Evolutionary conservation across 495 filamentous ascomycete genomes (phyloP), one percentile per base, ranked within the genome.

Genomic region (Penicillium lagena): DNA sequence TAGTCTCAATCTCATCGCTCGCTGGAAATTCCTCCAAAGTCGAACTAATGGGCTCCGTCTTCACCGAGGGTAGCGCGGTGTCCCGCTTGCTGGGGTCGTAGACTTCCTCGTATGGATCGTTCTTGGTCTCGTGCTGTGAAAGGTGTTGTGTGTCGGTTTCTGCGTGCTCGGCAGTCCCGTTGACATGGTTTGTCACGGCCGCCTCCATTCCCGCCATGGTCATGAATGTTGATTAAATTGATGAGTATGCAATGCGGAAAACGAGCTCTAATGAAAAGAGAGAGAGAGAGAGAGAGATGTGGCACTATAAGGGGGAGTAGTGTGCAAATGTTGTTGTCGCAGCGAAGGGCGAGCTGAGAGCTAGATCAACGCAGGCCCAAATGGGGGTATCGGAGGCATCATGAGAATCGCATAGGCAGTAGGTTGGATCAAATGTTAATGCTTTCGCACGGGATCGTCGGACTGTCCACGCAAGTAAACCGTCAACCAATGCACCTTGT

Each of bases 1-100:
- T 62, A 14, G 45, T 49, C 7, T 68, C 62, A 10, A 48, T 29
- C 27, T 67, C 60, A 14, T 59, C 51, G 42, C 49, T 57, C 17
- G 41, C 11, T n/a, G 68, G 60, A 9, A 64, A 54, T 40, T 46
- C 63, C 14, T 68, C 63, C 34, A 69, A 39, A 33, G 39, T 53
- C 42, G 54, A 47, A 29, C 36, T 56, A n/a, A 52, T 53, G 0
- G 64, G 64, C 43, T 71, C 67, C 0, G 56, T 60, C 41, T 73
- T 71, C 12, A 73, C 63, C 7, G 56, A 54, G 10, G 58, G 53
- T 3, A 55, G 47, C 17, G 55, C 37, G 0, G 33, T 55, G 38
- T 55, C 56, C 35, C 47, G 46, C 11, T 49, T 48, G 15, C 30
- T 44, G n/a, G 51, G 34, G 7, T 46, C 43, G 30, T 54, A 54